A percentile compares a stretch with the other conserved stretches of the same genome.
These are phyloP conservation scores for Xylariomycetidae sp. DNA, from an alignment of 2,329 filamentous ascomycete species.

Conservation along the genomic window DNA sequence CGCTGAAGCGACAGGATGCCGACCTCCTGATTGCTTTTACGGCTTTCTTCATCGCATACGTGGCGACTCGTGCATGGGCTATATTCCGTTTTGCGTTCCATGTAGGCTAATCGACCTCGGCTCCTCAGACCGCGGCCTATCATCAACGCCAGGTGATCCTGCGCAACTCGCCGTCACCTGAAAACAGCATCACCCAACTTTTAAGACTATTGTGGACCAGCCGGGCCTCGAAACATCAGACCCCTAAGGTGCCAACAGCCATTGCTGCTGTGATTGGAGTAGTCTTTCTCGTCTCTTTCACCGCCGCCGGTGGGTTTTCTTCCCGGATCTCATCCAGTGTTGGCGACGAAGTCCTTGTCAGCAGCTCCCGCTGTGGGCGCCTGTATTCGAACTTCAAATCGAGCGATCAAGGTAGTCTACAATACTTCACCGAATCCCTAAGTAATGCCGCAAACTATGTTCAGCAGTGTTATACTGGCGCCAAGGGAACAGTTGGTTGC, in stretches of 20 bases:
- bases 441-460: slow-evolving; percentile 11
- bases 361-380: slow-evolving; percentile 6
- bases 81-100: slow-evolving; percentile 11
- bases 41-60: slow-evolving; percentile 13
- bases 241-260: not conserved
- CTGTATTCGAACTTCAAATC: no score
- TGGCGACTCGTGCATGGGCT: slow-evolving; percentile 12
- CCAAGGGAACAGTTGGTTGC: slow-evolving; percentile 5
- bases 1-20: slow-evolving; percentile 1
- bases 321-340: slow-evolving; percentile 10
- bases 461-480: slow-evolving; percentile 10
- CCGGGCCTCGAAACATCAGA: slow-evolving; percentile 1
- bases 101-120: slow-evolving; percentile 3
- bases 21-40: slow-evolving; percentile 12
- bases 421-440: no score
- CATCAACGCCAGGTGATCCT: slow-evolving; percentile 13
- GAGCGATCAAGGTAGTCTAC: no score
- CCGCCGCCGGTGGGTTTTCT: slow-evolving; percentile 10
- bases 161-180: slow-evolving; percentile 11
- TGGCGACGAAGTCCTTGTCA: slow-evolving; percentile 12
- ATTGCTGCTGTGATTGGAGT: slow-evolving; percentile 4
- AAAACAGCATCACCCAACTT: slow-evolving; percentile 4
- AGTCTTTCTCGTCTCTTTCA: slow-evolving; percentile 6
- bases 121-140: slow-evolving; percentile 4
- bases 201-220: slow-evolving; percentile 3